These are phyloP conservation scores for Phytomonas sp. DNA, from an alignment of 208 protist genomes.

Conservation along the genomic window DNA sequence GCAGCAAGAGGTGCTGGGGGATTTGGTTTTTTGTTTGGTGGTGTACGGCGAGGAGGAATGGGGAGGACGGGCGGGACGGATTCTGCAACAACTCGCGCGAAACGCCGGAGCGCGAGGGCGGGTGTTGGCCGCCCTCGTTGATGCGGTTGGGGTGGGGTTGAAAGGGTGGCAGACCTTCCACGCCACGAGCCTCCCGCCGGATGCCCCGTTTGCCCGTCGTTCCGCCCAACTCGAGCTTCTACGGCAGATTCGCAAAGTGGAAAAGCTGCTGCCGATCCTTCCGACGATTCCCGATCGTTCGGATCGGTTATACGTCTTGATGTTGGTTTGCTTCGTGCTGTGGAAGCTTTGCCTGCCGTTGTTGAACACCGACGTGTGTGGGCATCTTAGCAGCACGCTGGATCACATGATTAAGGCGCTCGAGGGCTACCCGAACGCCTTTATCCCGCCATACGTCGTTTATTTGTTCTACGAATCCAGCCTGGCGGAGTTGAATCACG, in stretches of 20 bases:
- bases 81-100: background rate
- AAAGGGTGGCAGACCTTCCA: conserved; percentile 45
- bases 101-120: conserved; percentile 31
- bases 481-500: conserved; percentile 9
- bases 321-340: conserved; percentile 51
- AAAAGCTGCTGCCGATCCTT: conserved; percentile 47
- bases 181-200: conserved; percentile 13
- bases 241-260: conserved; percentile 28
- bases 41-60: conserved; percentile 24
- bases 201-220: too few relatives aligned
- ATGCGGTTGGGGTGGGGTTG: conserved; percentile 9
- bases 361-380: conserved; percentile 16
- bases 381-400: conserved; percentile 15
- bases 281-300: conserved; percentile 54
- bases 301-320: conserved; percentile 52
- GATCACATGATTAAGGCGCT: conserved; percentile 1
- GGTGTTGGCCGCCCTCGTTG: conserved; percentile 35
- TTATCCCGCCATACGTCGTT: conserved; percentile 16
- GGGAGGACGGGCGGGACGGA: background rate
- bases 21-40: conserved; percentile 60
- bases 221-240: conserved; percentile 14
- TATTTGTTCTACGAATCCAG: conserved; percentile 40
- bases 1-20: conserved; percentile 57
- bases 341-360: conserved; percentile 62
- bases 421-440: background rate